Evolutionary conservation across 345 rosid genomes (phyloP).

Genomic region (Eutrema heterophyllum): DNA sequence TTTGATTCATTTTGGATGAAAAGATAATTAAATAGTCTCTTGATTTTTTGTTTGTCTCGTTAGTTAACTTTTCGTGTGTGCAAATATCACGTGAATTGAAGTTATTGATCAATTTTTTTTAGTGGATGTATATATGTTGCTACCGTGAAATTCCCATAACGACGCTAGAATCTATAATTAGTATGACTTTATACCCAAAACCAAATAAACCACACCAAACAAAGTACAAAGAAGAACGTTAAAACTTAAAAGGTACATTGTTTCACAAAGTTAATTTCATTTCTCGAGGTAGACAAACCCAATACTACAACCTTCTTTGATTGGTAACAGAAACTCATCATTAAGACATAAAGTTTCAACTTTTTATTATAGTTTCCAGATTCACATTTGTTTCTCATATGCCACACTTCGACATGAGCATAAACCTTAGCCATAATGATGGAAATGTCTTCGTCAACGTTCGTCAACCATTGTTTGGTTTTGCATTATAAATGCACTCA

Average conservation of each 20-base stretch:
- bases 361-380: slow-evolving; percentile 16
- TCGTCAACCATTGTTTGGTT: slow-evolving; percentile 3
- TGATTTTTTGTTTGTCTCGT: not conserved
- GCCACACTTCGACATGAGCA: slow-evolving; percentile 10
- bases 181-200: slow-evolving; percentile 9
- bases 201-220: slow-evolving; percentile 18
- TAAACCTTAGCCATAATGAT: slow-evolving; percentile 9
- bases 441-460: slow-evolving; percentile 17
- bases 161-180: slow-evolving; percentile 6
- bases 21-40: not conserved
- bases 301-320: slow-evolving; percentile 26
- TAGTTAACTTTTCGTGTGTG: too few relatives aligned
- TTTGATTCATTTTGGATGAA: not conserved
- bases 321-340: slow-evolving; percentile 33
- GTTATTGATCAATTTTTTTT: not conserved
- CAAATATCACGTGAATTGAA: not conserved
- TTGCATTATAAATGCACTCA: not conserved
- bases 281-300: slow-evolving; percentile 26
- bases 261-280: slow-evolving; percentile 22
- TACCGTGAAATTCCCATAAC: not conserved
- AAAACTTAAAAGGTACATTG: slow-evolving; percentile 29
- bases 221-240: slow-evolving; percentile 23
- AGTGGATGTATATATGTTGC: not conserved
- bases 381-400: slow-evolving; percentile 22
- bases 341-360: slow-evolving; percentile 29